Base-by-base conservation (phyloP, 441 rosid genomes). In the Aleurites moluccanus region DNA sequence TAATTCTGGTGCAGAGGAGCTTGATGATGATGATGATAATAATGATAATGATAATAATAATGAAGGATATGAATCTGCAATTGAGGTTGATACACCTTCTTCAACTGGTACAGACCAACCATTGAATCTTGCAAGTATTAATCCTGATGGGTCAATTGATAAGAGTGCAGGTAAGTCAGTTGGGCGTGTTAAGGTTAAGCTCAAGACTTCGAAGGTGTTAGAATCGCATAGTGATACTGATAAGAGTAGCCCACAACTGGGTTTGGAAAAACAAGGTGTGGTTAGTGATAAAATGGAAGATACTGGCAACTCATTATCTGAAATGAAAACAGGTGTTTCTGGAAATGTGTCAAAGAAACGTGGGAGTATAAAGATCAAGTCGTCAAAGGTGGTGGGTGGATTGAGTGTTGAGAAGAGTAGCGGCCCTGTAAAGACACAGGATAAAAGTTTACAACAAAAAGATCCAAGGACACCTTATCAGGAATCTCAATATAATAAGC, bases 291-390 rank as follows among this genome's bases (percentile, higher is more conserved):
- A 85, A 76, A 82, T 79, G 61, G 94, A 89, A 65, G 92, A 89
- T 15, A 80, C 86, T 81, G 85, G 78, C 78, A 86, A 86, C 73
- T 88, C 91, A 20, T 72, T 86, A 21, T 86, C 87, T 28, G 89
- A 85, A 80, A 70, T 82, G 70, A 88, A 85, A 64, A 73, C 82
- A 0, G 80, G 81, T 71, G 81, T 78, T 80, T 63, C 89, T 3
- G 85, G 82, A 59, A 86, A 80, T 82, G 83, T 79, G 59, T 81
- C 84, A 2, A 91, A 85, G 90, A 93, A 86, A 87, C 83, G 91
- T 60, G 92, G 89, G 72, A 87, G 97, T 77, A 93, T 96, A 62
- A 96, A 87, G 86, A 93, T 93, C 71, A 96, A 89, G 83, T 80
- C 96, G 0, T 87, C 86, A 0, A 89, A 78, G 84, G 69, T 64